Evolutionary conservation across 2,329 filamentous ascomycete species (phyloP).

Genomic region (Penicillium vulpinum): DNA sequence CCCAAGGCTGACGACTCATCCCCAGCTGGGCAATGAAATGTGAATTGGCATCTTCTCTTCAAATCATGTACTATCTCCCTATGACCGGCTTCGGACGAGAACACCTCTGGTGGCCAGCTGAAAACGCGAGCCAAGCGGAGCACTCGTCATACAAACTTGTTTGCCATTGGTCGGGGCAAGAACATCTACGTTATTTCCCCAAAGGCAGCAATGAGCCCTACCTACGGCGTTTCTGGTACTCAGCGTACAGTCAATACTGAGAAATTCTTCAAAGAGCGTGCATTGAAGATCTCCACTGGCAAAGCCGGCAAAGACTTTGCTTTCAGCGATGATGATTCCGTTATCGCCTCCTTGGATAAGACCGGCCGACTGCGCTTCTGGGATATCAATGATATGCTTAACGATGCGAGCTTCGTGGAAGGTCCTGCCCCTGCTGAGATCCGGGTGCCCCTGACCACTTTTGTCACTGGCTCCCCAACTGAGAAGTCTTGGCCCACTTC

Average conservation of each 20-base stretch:
- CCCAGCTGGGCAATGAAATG: no score
- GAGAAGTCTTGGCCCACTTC: constrained; percentile 98
- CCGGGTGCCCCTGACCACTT: constrained; percentile 79
- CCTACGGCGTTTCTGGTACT: constrained; percentile 52
- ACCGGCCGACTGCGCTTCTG: constrained; percentile 96
- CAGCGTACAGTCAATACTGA: constrained; percentile 76
- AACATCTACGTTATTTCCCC: constrained; percentile 85
- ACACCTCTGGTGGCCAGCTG: constrained; percentile 84
- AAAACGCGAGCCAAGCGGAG: constrained; percentile 94
- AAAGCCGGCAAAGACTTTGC: constrained; percentile 98
- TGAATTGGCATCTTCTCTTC: no score
- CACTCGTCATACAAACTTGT: constrained; percentile 85
- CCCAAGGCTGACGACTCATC: no score
- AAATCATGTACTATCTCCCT: no score
- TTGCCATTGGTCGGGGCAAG: constrained; percentile 93
- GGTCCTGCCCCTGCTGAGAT: constrained; percentile 65
- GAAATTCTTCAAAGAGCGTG: constrained; percentile 80
- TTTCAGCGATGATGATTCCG: constrained; percentile 94
- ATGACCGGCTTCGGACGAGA: constrained; percentile 74
- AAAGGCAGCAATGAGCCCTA: constrained; percentile 51
- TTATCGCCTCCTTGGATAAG: constrained; percentile 95
- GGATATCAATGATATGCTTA: constrained; percentile 81
- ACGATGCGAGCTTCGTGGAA: constrained; percentile 47
- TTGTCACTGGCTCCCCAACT: constrained; percentile 79
- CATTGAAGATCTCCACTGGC: constrained; percentile 90